Evolutionary conservation across 805 yeast genomes (phyloP).

Genomic region (Teunomyces atbi): DNA sequence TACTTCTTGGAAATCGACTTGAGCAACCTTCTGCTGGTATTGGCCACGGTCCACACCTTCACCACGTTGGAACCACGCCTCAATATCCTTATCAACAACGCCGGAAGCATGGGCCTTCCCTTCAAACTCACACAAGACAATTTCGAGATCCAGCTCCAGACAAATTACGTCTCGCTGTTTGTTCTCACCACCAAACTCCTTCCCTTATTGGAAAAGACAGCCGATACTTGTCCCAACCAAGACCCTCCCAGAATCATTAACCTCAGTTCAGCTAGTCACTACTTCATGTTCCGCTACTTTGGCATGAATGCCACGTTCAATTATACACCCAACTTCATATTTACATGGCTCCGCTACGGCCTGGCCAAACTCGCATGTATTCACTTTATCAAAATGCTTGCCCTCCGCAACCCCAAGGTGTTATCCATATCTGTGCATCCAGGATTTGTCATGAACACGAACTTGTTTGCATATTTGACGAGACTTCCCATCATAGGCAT

Average conservation of each 20-base stretch:
- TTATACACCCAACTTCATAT: constrained; percentile 61
- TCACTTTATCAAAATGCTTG: constrained; percentile 64
- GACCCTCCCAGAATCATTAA: constrained; percentile 57
- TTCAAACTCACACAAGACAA: constrained; percentile 60
- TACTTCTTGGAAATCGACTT: constrained; percentile 39
- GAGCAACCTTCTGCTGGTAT: constrained; percentile 30
- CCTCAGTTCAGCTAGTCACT: constrained; percentile 66
- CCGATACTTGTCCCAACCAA: constrained; percentile 20
- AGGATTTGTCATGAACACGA: constrained; percentile 83
- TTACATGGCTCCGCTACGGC: constrained; percentile 77
- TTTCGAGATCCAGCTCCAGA: constrained; percentile 77
- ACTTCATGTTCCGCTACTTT: constrained; percentile 48
- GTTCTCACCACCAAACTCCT: constrained; percentile 61
- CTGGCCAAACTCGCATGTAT: constrained; percentile 76
- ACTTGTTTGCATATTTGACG: constrained; percentile 73
- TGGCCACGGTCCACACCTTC: constrained; percentile 47
- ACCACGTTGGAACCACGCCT: constrained; percentile 46
- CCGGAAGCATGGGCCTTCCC: constrained; percentile 81
- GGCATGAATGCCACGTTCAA: constrained; percentile 50
- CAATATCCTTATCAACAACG: constrained; percentile 69
- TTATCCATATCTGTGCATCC: constrained; percentile 72
- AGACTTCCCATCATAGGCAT: constrained; percentile 75
- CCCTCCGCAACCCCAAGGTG: constrained; percentile 64
- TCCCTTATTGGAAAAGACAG: constrained; percentile 47
- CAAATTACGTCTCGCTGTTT: constrained; percentile 75